Base-by-base conservation (phyloP, 306 rosid genomes). In the Rosa chinensis region DNA sequence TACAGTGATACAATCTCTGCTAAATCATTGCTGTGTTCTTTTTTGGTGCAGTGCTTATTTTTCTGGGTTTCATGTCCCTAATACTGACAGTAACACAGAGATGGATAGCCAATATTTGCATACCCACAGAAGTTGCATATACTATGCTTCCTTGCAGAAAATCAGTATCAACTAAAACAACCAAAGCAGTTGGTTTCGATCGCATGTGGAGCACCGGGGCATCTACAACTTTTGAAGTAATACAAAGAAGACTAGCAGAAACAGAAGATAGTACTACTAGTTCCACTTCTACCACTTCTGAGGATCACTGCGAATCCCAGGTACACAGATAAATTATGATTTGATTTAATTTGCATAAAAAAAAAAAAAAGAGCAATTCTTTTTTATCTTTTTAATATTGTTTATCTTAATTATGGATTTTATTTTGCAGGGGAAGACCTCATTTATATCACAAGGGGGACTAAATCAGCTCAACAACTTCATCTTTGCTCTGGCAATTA, bases 31-130 rank as follows among this genome's bases (percentile, higher is more conserved):
- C 14, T 64, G 44, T 44, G 23, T 25, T 23, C 4, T 16, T 45
- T 20, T 62, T 69, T 18, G 70, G 73, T 84, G 80, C 89, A 89
- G 93, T 84, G 72, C 77, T 87, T 78, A 87, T 85, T 52, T 72
- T 85, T 13, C 78, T 89, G 64, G 93, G 93, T 8, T 87, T 89
- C 25, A 87, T 87, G 89, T 89, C 93, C 3, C 84, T 89, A 17
- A 67, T 82, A 3, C 63, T 89, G 77, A 68, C 89, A 16, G 93
- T 73, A 61, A 80, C 89, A 64, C 93, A 89, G 69, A 83, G 79
- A 62, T 70, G 78, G 12, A 79, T 89, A 55, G 75, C 91, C 42
- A 87, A 66, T 69, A 84, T 89, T 20, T 89, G 93, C 82, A 53
- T 89, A 53, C 79, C 93, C 61, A 84, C 53, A 6, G 64, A 71